Conservation (phyloP, 192 early-diverging fungal species). For the Coemansia sp. region DNA sequence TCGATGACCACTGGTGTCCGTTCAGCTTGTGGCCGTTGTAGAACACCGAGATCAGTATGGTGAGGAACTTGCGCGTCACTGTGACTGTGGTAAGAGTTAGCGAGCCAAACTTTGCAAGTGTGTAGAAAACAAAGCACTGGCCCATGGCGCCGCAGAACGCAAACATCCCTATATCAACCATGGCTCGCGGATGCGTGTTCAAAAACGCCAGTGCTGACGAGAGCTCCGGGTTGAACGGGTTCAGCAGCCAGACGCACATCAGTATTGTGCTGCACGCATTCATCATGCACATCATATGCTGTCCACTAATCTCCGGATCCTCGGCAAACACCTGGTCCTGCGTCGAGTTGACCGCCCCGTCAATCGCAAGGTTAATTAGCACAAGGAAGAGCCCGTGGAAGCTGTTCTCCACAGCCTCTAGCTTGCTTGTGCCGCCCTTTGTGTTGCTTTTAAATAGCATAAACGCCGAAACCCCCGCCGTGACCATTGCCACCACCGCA, state of each 20-base stretch:
- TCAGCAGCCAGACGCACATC: slow-evolving; percentile 73
- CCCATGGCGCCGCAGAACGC: slow-evolving; percentile 89
- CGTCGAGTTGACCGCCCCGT: slow-evolving; percentile 93
- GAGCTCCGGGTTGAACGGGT: slow-evolving; percentile 80
- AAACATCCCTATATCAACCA: slow-evolving; percentile 85
- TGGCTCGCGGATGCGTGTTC: slow-evolving; percentile 72
- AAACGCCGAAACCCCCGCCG: slow-evolving; percentile 88
- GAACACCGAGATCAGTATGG: slow-evolving; percentile 88
- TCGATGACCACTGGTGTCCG: slow-evolving; percentile 81
- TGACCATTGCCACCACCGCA: slow-evolving; percentile 81
- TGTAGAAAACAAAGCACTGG: slow-evolving; percentile 98
- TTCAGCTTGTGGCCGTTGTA: slow-evolving; percentile 81
- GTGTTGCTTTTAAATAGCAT: slow-evolving; percentile 75
- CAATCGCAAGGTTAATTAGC: slow-evolving; percentile 80
- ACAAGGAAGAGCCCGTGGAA: slow-evolving; percentile 82
- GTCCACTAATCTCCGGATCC: slow-evolving; percentile 70
- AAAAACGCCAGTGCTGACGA: slow-evolving; percentile 72
- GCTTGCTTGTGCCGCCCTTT: slow-evolving; percentile 11
- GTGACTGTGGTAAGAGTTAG: slow-evolving; percentile 90
- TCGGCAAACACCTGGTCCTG: slow-evolving; percentile 93
- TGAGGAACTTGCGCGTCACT: slow-evolving; percentile 95
- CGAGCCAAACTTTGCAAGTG: slow-evolving; percentile 86
- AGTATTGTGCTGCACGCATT: slow-evolving; percentile 77
- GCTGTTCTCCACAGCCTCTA: slow-evolving; percentile 58
- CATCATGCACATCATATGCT: slow-evolving; percentile 98